Evolutionary conservation across 257 asterid species (phyloP), one percentile per base, ranked within the genome.

Genomic region (Paulownia fortunei): DNA sequence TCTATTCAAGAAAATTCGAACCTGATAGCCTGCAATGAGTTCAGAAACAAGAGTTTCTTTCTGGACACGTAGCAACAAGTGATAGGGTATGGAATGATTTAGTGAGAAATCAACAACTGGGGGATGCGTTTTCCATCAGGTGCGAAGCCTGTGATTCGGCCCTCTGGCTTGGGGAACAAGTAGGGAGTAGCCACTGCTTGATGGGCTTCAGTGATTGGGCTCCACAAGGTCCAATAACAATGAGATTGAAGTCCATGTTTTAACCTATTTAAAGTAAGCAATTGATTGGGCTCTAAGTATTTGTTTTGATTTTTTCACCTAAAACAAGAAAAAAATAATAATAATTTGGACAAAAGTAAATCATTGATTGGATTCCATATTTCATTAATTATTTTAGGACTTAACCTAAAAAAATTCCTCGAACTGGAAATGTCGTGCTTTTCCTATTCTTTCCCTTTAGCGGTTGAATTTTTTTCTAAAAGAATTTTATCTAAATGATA

Each of bases 111-210:
- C 15, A 34, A 3, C 26, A 7, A 6, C 6, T 15, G 47, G 24
- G 2, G 24, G 21, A 32, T 6, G 46, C 7, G 0, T 6, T 32
- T 10, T 24, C 18, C 7, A 0, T 59, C 19, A 15, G 23, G 5
- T 3, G 30, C 36, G 51, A 64, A 64, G 26, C 4, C 24, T 36
- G 3, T 34, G 66, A 64, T 18, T n/a, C 8, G 1, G 15, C 30
- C 27, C 37, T 30, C 39, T 78, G 30, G 41, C 76, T 62, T 71
- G 78, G 66, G 46, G 23, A 58, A 23, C 54, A 70, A 70, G 77
- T 32, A 74, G 52, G 10, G 12, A 32, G 21, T 11, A 23, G 60
- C n/a, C 8, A 12, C 1, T 19, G 15, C 54, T 51, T 68, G 11
- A 41, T 39, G 81, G 76, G 66, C 44, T 15, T 42, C 3, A 1